A percentile compares a stretch with the other conserved stretches of the same genome.
These are phyloP conservation scores for Sporothrix variecibatus DNA, from an alignment of 2,329 filamentous ascomycete genomes.

Conservation along the genomic window DNA sequence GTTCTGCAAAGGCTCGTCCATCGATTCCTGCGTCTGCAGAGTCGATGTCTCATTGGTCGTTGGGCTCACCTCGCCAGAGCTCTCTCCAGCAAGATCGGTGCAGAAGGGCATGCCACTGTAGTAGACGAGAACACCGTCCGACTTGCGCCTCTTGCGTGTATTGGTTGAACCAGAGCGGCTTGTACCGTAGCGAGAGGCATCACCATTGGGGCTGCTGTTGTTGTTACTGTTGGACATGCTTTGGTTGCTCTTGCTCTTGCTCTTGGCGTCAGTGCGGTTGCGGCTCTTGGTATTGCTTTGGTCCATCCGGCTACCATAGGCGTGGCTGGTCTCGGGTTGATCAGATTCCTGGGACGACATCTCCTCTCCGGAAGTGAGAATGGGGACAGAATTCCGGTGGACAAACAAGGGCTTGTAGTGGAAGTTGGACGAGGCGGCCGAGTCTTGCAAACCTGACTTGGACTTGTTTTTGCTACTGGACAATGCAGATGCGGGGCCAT, in stretches of 20 bases:
- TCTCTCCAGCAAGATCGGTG: slow-evolving; percentile 73
- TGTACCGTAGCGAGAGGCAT: slow-evolving; percentile 48
- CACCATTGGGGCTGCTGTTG: slow-evolving; percentile 50
- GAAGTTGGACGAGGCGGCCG: slow-evolving; percentile 51
- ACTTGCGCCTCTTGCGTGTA: slow-evolving; percentile 55
- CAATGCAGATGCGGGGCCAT: slow-evolving; percentile 40
- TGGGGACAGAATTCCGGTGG: slow-evolving; percentile 51
- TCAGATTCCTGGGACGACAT: slow-evolving; percentile 45
- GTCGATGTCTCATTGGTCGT: slow-evolving; percentile 53
- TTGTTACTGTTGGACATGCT: slow-evolving; percentile 15
- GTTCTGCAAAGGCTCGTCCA: slow-evolving; percentile 27
- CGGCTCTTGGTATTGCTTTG: neutral
- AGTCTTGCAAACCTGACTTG: slow-evolving; percentile 44
- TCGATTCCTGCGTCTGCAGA: slow-evolving; percentile 41
- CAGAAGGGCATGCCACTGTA: slow-evolving; percentile 80
- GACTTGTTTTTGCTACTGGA: slow-evolving; percentile 43
- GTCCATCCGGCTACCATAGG: neutral
- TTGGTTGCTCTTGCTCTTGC: slow-evolving; percentile 32
- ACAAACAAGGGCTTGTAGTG: slow-evolving; percentile 67
- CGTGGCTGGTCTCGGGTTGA: slow-evolving; percentile 48
- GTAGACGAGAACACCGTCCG: slow-evolving; percentile 78
- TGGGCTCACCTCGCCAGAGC: slow-evolving; percentile 47
- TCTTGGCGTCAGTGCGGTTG: slow-evolving; percentile 39
- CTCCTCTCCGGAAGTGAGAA: slow-evolving; percentile 50
- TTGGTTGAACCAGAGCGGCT: slow-evolving; percentile 52